phyloP scores from a whole-genome alignment of 2,329 filamentous ascomycete species.

The Colletotrichum phormii region DNA sequence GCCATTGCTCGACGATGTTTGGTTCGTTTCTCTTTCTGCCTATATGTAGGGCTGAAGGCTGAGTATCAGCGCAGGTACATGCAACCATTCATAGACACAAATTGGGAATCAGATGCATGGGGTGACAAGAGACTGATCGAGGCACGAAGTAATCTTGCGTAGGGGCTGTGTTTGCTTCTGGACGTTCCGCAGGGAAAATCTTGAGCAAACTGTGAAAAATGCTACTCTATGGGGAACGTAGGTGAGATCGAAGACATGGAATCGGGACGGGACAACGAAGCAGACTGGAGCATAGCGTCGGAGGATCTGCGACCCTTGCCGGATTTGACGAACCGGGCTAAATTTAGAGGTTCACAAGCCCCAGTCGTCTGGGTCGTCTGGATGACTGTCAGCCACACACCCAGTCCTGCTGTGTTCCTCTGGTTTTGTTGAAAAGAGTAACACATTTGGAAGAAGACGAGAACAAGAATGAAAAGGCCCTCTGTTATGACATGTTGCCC shows the following conservation, averaged over 20 bases:
- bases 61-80: neutral
- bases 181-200: neutral
- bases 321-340: slow-evolving; percentile 4
- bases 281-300: neutral
- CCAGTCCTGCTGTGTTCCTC: neutral
- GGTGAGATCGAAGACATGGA: neutral
- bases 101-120: neutral
- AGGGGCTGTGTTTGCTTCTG: slow-evolving; percentile 3
- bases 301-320: slow-evolving; percentile 16
- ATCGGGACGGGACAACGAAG: neutral
- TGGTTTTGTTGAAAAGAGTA: neutral
- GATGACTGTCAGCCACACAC: neutral
- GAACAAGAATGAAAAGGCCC: neutral
- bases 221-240: neutral
- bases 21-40: neutral
- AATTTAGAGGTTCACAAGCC: slow-evolving; percentile 17
- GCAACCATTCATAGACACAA: neutral
- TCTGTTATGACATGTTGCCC: neutral
- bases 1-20: neutral
- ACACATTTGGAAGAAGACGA: neutral
- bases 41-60: slow-evolving; percentile 28
- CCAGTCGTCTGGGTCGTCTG: neutral
- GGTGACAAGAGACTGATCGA: slow-evolving; percentile 2
- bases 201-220: neutral
- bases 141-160: neutral